These are phyloP conservation scores for Bipolaris bicolor DNA, from an alignment of 2,329 filamentous ascomycete genomes.

Conservation along the genomic window DNA sequence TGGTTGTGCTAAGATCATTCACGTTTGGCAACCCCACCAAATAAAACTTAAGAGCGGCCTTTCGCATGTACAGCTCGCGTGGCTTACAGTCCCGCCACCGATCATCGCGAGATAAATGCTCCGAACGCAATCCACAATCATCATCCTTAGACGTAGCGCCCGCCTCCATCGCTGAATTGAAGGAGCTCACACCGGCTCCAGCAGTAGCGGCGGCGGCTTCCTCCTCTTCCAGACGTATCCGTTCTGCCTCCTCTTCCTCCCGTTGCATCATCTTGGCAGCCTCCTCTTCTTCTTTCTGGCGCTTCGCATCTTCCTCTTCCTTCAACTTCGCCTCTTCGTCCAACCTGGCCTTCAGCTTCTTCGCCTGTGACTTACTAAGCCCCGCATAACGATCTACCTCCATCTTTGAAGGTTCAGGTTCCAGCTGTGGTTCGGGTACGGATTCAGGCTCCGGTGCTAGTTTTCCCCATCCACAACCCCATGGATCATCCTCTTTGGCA, in stretches of 20 bases:
- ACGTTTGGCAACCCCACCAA: neutral
- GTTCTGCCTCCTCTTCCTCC: constrained; percentile 38
- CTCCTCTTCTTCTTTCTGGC: constrained; percentile 28
- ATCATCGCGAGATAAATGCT: constrained; percentile 3
- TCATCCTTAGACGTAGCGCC: neutral
- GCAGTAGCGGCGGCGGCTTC: neutral
- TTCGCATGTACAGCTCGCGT: constrained; percentile 8
- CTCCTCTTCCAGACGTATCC: constrained; percentile 27
- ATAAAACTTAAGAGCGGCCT: neutral
- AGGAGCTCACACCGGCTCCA: neutral
- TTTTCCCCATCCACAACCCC: no score
- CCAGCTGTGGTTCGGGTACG: neutral
- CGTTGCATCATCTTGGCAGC: constrained; percentile 23
- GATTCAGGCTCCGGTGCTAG: no score
- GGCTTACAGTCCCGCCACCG: constrained; percentile 1
- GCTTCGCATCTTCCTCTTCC: constrained; percentile 24
- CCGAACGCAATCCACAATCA: constrained; percentile 1
- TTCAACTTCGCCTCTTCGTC: constrained; percentile 32
- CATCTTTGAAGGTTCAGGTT: constrained; percentile 48
- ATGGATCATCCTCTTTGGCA: no score
- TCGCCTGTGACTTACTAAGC: constrained; percentile 38
- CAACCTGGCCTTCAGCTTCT: constrained; percentile 47
- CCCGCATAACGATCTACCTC: constrained; percentile 44
- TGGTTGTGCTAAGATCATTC: neutral
- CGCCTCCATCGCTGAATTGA: neutral